phyloP scores from a whole-genome alignment of 1,284 basidiomycete genomes.

The Pseudozyma pruni region DNA sequence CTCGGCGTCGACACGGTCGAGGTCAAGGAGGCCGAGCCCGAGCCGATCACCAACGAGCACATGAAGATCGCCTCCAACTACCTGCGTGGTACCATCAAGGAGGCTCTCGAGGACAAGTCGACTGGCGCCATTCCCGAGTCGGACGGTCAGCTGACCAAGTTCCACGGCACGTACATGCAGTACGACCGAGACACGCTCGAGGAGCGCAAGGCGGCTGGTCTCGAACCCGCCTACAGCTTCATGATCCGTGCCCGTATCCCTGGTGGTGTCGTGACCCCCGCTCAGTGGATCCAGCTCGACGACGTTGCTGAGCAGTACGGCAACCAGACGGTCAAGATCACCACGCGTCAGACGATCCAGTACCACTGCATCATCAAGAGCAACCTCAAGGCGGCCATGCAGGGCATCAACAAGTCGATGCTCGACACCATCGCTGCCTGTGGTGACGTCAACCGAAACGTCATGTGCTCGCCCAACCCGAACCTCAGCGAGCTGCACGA shows the following conservation, averaged over 20 bases:
- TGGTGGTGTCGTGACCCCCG: slow-evolving; percentile 88
- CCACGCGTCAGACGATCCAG: slow-evolving; percentile 98
- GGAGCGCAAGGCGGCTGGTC: slow-evolving; percentile 89
- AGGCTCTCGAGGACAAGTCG: slow-evolving; percentile 85
- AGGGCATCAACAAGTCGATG: slow-evolving; percentile 90
- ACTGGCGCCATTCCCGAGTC: slow-evolving; percentile 89
- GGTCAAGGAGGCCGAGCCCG: slow-evolving; percentile 90
- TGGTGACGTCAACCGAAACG: slow-evolving; percentile 95
- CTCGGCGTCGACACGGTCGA: slow-evolving; percentile 91
- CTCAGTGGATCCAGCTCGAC: slow-evolving; percentile 96
- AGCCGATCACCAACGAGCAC: slow-evolving; percentile 98
- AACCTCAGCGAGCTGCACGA: slow-evolving; percentile 84
- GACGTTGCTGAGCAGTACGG: slow-evolving; percentile 95
- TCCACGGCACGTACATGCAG: slow-evolving; percentile 79
- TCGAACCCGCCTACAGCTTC: slow-evolving; percentile 96
- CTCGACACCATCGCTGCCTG: slow-evolving; percentile 98
- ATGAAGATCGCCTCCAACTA: slow-evolving; percentile 97
- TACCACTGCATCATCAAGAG: slow-evolving; percentile 99
- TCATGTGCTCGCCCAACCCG: slow-evolving; percentile 92
- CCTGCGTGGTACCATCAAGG: slow-evolving; percentile 89
- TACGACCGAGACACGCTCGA: slow-evolving; percentile 98
- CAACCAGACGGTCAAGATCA: slow-evolving; percentile 94
- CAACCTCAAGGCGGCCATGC: slow-evolving; percentile 94
- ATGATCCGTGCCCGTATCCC: slow-evolving; percentile 99
- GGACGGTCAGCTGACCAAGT: slow-evolving; percentile 96